Evolutionary conservation across 257 asterid genomes (phyloP), one percentile per base, ranked within the genome.

Genomic region (Datura wrightii): DNA sequence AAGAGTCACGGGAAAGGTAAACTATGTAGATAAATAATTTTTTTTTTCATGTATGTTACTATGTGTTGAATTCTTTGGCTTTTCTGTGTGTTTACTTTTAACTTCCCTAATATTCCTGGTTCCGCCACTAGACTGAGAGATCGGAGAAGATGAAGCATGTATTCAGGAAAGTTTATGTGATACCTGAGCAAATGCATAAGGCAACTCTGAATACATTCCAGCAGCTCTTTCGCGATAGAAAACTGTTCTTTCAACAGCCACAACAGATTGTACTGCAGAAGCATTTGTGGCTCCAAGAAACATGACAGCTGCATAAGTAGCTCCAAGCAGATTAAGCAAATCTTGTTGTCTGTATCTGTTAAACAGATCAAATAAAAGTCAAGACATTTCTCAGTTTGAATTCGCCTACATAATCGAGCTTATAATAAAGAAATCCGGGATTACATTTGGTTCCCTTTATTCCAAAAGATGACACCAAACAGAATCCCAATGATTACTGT

Each of bases 151-250:
- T 74, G 42, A 74, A 13, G 41, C 62, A 76, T 78, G 65, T 52
- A 78, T 4, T 52, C 13, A 6, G 19, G 55, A 42, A n/a, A 13
- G 82, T 1, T 10, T 10, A 11, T 52, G n/a, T 59, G 36, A 54
- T 86, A 94, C 98, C 95, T 94, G 98, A 13, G 98, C 93, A 82
- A 94, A 94, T 18, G 98, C 97, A 66, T 93, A 94, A 0, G 98
- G 98, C 52, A 94, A 82, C 87, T 91, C 97, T 2, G 98, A 94
- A 84, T 92, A 94, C 97, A 93, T 93, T 84, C 98, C 98, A 41
- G 98, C 98, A 19, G 97, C 97, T 86, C 95, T 89, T 86, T 94
- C 98, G 1, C 98, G 97, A 80, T 94, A 94, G 88, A 93, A 94
- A 6, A 94, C 98, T 0, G 97, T 93, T 89, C 98, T 87, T 63